These are phyloP conservation scores for Gomphus sp. DNA, from an alignment of 1,284 basidiomycete genomes.

Conservation along the genomic window DNA sequence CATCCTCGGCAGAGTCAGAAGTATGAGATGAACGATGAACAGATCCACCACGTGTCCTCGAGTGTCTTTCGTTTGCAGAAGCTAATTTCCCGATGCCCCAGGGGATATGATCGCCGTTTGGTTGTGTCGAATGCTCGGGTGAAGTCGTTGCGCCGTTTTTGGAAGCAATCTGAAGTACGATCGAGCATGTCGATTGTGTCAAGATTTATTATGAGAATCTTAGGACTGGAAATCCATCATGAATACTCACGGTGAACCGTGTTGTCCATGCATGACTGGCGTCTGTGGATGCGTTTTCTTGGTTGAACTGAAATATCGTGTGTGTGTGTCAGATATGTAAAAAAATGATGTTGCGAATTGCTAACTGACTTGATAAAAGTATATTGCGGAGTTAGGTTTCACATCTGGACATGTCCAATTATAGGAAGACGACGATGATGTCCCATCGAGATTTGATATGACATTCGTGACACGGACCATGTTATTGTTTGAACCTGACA, in stretches of 20 bases:
- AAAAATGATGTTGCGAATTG: not conserved
- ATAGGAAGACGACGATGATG: constrained; percentile 24
- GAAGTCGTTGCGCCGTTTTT: constrained; percentile 36
- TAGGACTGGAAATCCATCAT: not conserved
- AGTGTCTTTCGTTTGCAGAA: not conserved
- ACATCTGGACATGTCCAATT: constrained; percentile 32
- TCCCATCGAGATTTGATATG: constrained; percentile 25
- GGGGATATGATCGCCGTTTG: constrained; percentile 39
- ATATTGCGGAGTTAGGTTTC: constrained; percentile 45
- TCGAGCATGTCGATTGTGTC: not conserved
- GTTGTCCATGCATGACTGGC: constrained; percentile 57
- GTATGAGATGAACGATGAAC: not conserved
- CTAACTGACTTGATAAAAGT: constrained; percentile 57
- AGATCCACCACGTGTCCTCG: not conserved
- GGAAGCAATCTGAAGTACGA: constrained; percentile 40
- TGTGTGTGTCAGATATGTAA: not conserved
- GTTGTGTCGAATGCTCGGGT: constrained; percentile 46
- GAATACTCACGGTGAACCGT: constrained; percentile 48
- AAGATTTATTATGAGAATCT: not conserved
- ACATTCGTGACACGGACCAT: constrained; percentile 27
- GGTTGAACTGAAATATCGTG: not conserved
- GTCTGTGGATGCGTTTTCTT: constrained; percentile 32
- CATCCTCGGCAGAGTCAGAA: not conserved
- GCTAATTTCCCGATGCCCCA: constrained; percentile 53
- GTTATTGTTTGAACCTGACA: constrained; percentile 28